Evolutionary conservation across 2,329 filamentous ascomycete genomes (phyloP), one percentile per base, ranked within the genome.

Genomic region (Colletotrichum spaethianum): DNA sequence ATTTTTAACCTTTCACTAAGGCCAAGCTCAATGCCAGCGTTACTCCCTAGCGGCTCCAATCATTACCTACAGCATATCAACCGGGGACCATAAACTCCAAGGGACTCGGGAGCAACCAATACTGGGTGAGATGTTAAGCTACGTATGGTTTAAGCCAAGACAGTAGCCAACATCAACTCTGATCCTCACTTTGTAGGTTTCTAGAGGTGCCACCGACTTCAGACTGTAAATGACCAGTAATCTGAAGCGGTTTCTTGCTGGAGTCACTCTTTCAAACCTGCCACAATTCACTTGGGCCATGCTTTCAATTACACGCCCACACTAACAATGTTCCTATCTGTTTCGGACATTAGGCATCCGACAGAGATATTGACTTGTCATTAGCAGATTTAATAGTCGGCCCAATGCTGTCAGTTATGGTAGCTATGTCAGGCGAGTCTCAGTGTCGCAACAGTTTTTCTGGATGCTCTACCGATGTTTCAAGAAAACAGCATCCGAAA

Each of bases 311-410:
- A 4, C 64, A 72, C 16, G 18, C 59, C 4, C 57, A 53, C 28
- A 71, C 68, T 1, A 63, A 42, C 12, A 23, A 55, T 8, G 20
- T n/a, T 4, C 63, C 52, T 7, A 52, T 68, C 0, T 68, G 59
- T 23, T 72, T 72, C 16, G 69, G 69, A 3, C 64, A 72, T 2
- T 8, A 68, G 23, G 59, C 50, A 0, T 72, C 69, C 2, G 69
- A 69, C 26, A 64, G 69, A 12, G 69, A 72, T 5, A 53, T 68
- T 7, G 23, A 69, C 5, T 12, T 69, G 1, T 59, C 64, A 7
- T 50, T 53, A 1, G 65, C 44, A 2, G 52, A 72, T 6, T 64
- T 68, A 2, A 53, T 72, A 3, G 64, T 72, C 1, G 69, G 69
- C 0, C 69, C 69, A 2, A 63, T 72, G 57, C 6, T 72, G 1